Evolutionary conservation across 441 rosid genomes (phyloP).

Genomic region (Lepidium campestre): DNA sequence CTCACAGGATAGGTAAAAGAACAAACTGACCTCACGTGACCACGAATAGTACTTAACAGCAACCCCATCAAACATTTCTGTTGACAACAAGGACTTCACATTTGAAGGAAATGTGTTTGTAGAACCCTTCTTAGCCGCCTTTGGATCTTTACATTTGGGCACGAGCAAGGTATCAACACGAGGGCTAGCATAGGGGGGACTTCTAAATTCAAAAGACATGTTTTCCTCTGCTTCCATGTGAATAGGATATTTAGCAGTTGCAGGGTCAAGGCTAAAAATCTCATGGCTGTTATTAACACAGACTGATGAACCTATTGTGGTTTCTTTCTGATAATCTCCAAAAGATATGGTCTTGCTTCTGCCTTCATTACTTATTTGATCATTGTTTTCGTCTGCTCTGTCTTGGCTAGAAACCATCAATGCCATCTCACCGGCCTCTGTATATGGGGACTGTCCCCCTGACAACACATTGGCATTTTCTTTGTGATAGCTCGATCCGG

Average conservation of each 20-base stretch:
- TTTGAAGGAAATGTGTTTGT: constrained; percentile 70
- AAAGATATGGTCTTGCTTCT: constrained; percentile 56
- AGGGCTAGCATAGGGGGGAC: constrained; percentile 21
- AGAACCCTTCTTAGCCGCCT: constrained; percentile 44
- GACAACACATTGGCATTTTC: constrained; percentile 28
- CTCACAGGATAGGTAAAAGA: neutral
- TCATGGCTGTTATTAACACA: constrained; percentile 43
- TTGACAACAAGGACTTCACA: constrained; percentile 55
- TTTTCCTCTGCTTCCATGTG: constrained; percentile 10
- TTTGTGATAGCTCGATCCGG: constrained; percentile 12
- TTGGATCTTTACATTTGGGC: constrained; percentile 36
- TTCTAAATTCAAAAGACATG: constrained; percentile 4
- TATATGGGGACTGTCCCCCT: constrained; percentile 26
- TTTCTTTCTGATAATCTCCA: constrained; percentile 60
- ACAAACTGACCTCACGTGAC: constrained; percentile 58
- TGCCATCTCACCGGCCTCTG: constrained; percentile 33
- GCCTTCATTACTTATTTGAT: constrained; percentile 37
- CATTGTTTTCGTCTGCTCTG: constrained; percentile 28
- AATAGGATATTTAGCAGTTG: constrained; percentile 31
- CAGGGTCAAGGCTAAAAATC: constrained; percentile 31
- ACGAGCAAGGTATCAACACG: constrained; percentile 33
- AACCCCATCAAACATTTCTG: constrained; percentile 61
- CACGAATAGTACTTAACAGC: constrained; percentile 65
- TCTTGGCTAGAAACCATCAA: constrained; percentile 40
- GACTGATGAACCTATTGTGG: constrained; percentile 41